Evolutionary conservation across 148 eudicot species (phyloP), one percentile per base, ranked within the genome.

Genomic region (Rhododendron ovatum): DNA sequence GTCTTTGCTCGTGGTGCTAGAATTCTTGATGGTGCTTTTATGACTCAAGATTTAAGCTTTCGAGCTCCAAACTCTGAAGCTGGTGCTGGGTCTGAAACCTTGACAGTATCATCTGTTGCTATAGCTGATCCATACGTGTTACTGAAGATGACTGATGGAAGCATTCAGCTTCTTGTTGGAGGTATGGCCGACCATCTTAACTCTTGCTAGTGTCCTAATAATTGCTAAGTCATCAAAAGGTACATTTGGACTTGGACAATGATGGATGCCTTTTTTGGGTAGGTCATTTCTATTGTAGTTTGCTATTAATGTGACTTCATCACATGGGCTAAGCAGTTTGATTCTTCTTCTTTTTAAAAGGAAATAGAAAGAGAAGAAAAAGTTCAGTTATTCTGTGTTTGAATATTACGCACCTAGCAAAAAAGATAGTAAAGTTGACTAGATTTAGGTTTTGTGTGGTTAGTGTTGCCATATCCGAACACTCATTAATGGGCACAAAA

Each of bases 151-250:
- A 92, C 87, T 78, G 96, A 97, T 93, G 93, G 94, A 73, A 97
- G 92, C 85, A 88, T 95, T 81, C 98, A 93, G 92, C 98, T 97
- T 88, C 98, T 97, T 90, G 92, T 95, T 92, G 99, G 99, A 97
- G 99, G 99, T 97, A 92, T 53, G 57, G 63, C 76, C 83, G 39
- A 69, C n/a, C 48, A 24, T 61, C 80, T 8, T 69, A 65, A 47
- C 33, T n/a, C 26, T 51, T 45, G 41, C 82, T 82, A 12, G 37
- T 86, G 67, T 55, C 18, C 63, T 67, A 3, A 6, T 71, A 61
- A 51, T 75, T 65, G 26, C 78, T 55, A 9, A 81, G 43, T 35
- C 18, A 57, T 81, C 41, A 30, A 78, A 45, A 80, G 55, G 33
- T 26, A 6, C 33, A 55, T 57, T 12, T 69, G n/a, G 5, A 17